These are phyloP conservation scores for Petunia hybrid DNA, from an alignment of 305 asterid genomes.

Conservation along the genomic window DNA sequence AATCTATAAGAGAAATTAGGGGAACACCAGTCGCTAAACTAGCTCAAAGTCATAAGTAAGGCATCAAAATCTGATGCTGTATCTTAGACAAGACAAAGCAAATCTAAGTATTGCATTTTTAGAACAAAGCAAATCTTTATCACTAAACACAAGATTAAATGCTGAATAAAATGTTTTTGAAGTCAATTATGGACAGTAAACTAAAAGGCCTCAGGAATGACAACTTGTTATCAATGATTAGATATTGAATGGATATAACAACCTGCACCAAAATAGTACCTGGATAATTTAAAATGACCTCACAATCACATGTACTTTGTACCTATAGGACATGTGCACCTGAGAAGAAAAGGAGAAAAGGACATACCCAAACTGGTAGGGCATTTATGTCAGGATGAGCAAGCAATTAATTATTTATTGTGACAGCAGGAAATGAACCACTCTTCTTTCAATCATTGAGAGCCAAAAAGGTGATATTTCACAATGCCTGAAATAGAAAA, in stretches of 20 bases:
- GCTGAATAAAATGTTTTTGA: not conserved
- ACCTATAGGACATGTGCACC: not conserved
- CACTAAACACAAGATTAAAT: not conserved
- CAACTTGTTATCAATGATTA: not conserved
- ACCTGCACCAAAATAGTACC: not conserved
- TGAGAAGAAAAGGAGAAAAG: not conserved
- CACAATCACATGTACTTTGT: not conserved
- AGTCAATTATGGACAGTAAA: constrained; percentile 38
- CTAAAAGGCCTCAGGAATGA: constrained; percentile 34
- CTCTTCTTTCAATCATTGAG: not conserved
- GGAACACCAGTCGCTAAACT: not conserved
- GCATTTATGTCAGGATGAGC: not conserved
- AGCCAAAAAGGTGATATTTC: not conserved
- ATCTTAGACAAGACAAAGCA: not conserved
- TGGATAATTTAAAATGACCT: not conserved
- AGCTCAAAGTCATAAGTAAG: not conserved
- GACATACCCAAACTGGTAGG: not conserved
- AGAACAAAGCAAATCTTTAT: not conserved
- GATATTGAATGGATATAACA: not conserved
- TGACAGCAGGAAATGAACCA: not conserved
- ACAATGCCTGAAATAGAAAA: not conserved
- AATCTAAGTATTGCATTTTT: not conserved
- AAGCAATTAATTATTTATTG: not conserved
- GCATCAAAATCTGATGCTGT: not conserved
- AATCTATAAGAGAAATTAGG: too few species aligned